Conservation (phyloP, 352 stramenopile species). For the Globisporangium paddicum region DNA sequence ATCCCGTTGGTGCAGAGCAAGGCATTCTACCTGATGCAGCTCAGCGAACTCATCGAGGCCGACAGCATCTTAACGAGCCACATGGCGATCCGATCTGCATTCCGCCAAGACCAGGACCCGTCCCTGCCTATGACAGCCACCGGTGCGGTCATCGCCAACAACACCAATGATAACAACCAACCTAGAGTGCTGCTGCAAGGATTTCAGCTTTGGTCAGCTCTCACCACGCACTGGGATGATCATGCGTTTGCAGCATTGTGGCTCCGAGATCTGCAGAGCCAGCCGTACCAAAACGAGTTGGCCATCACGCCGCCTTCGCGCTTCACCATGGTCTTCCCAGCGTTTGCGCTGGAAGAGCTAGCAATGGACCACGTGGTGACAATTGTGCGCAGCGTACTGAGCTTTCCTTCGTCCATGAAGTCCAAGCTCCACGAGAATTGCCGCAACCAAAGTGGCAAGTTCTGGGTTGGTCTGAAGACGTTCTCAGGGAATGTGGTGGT, state of each 20-base stretch:
- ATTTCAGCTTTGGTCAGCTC: conserved; percentile 33
- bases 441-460: conserved; percentile 35
- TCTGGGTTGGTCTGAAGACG: conserved; percentile 43
- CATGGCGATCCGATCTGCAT: conserved; percentile 28
- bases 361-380: conserved; percentile 26
- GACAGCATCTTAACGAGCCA: conserved; percentile 24
- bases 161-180: neutral
- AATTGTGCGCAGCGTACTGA: conserved; percentile 26
- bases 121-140: conserved; percentile 8
- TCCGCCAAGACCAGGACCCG: conserved; percentile 32
- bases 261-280: conserved; percentile 5
- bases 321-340: conserved; percentile 15
- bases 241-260: conserved; percentile 27
- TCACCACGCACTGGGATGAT: conserved; percentile 26
- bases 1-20: conserved; percentile 29
- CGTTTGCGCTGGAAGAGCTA: conserved; percentile 13
- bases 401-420: conserved; percentile 17
- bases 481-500: conserved; percentile 45
- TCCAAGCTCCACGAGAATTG: conserved; percentile 26
- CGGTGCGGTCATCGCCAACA: neutral
- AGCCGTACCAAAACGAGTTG: neutral
- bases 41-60: conserved; percentile 27
- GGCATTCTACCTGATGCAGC: conserved; percentile 28
- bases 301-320: conserved; percentile 10
- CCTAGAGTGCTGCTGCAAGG: conserved; percentile 16